Evolutionary conservation across 768 basidiomycete species (phyloP).

Genomic region (Ephemerocybe angulata): DNA sequence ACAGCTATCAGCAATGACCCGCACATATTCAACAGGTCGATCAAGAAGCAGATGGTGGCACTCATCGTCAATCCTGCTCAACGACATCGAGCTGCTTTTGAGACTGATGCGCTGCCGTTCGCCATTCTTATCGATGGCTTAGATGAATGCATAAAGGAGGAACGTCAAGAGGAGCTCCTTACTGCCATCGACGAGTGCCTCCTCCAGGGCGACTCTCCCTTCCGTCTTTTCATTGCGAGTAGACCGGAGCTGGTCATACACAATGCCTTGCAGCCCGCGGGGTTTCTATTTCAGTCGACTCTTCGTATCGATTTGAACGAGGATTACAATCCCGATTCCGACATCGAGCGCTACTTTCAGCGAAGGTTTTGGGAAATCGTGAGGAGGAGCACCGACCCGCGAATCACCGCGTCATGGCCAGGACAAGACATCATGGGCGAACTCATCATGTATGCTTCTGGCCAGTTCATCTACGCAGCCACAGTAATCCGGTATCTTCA

Average conservation of each 20-base stretch:
- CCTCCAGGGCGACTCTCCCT: background rate
- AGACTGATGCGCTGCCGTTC: background rate
- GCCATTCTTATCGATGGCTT: slow-evolving; percentile 11
- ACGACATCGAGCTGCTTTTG: no score
- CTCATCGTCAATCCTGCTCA: background rate
- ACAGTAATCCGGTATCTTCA: slow-evolving; percentile 10
- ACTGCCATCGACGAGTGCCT: background rate
- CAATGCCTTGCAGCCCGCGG: background rate
- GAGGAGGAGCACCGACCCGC: background rate
- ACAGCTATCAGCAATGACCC: background rate
- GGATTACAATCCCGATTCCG: background rate
- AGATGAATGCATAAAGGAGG: slow-evolving; percentile 7
- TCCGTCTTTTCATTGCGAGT: slow-evolving; percentile 4
- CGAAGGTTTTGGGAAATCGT: background rate
- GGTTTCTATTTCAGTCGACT: background rate
- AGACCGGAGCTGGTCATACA: slow-evolving; percentile 2
- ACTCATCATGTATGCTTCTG: slow-evolving; percentile 3
- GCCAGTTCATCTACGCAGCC: slow-evolving; percentile 16
- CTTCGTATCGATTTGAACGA: slow-evolving; percentile 1
- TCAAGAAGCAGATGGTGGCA: background rate
- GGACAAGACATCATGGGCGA: background rate
- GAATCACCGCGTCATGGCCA: slow-evolving; percentile 3
- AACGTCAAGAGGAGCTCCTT: background rate
- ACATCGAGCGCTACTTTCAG: background rate
- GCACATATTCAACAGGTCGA: background rate